Evolutionary conservation across 768 basidiomycete genomes (phyloP).

Genomic region (Pleurotus sapidus): DNA sequence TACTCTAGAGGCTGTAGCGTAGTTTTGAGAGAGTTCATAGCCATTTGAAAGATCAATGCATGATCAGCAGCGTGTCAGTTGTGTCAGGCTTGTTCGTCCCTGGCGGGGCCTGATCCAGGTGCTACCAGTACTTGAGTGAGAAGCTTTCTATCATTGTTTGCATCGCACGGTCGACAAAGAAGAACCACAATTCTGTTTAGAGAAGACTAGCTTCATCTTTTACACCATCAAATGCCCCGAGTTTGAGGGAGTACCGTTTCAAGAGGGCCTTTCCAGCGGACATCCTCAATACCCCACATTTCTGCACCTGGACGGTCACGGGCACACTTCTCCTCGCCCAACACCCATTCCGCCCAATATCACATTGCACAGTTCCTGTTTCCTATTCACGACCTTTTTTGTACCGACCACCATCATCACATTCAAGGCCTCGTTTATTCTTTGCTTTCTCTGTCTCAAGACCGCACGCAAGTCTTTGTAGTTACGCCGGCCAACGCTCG

Average conservation of each 20-base stretch:
- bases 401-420: not conserved
- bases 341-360: not conserved
- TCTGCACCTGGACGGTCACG: not conserved
- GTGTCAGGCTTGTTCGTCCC: conserved; percentile 2
- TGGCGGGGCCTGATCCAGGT: conserved; percentile 1
- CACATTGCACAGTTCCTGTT: not conserved
- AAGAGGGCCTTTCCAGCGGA: not conserved
- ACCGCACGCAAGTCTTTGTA: not conserved
- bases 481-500: conserved; percentile 12
- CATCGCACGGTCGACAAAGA: conserved; percentile 2
- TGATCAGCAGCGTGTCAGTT: not conserved
- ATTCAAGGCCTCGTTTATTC: no score
- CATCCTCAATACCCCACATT: conserved; percentile 1
- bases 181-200: not conserved
- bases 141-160: conserved; percentile 5
- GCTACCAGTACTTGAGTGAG: not conserved
- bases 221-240: not conserved
- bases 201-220: not conserved
- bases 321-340: conserved; percentile 1
- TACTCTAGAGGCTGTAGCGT: conserved; percentile 3
- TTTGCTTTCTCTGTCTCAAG: not conserved
- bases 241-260: not conserved
- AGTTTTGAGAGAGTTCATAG: not conserved
- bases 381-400: not conserved
- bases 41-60: not conserved